Evolutionary conservation across 371 early-diverging fungal species (phyloP), one percentile per base, ranked within the genome.

Genomic region (Mortierella sp.): DNA sequence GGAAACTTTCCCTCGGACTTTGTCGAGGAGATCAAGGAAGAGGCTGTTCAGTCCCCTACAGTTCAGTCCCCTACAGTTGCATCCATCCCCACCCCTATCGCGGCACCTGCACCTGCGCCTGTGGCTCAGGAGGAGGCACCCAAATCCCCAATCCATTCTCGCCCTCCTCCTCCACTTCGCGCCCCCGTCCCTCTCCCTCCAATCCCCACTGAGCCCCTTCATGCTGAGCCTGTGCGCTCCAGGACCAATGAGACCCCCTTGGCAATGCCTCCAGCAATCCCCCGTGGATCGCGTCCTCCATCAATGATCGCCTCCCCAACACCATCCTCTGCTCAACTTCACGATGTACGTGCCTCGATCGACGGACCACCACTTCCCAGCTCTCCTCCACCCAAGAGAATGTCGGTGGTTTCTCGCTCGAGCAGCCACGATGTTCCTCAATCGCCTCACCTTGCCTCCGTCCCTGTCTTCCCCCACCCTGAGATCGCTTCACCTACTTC

Each of bases 1-100:
- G 92, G 92, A 34, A 86, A 90, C 29, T 92, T 92, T 63, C 92
- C 92, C 14, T 85, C 86, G 55, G 89, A 89, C 65, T 91, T 89
- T 86, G 91, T 92, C 9, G 87, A 90, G 76, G 90, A 89, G 72
- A 80, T 92, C 70, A 88, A 87, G 64, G 86, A 89, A 48, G 85
- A 90, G 29, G 43, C 58, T 22, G 64, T 77, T 11, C 85, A 85
- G 7, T 86, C 87, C 8, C 87, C 89, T 31, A 80, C 86, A 40
- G 31, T 52, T 34, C 26, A 61, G 19, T 58, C 80, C 2, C 31
- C 69, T 37, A 24, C 63, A 9, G 41, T 75, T 22, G 40, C 52
- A 1, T 43, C 70, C n/a, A 64, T 66, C 39, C 58, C 77, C 22
- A 16, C 63, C 5, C 55, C 79, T 45, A 47, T 53, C 4, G 41